Evolutionary conservation across 331 rosid genomes (phyloP), one percentile per base, ranked within the genome.

Genomic region (Spiraea crenata): DNA sequence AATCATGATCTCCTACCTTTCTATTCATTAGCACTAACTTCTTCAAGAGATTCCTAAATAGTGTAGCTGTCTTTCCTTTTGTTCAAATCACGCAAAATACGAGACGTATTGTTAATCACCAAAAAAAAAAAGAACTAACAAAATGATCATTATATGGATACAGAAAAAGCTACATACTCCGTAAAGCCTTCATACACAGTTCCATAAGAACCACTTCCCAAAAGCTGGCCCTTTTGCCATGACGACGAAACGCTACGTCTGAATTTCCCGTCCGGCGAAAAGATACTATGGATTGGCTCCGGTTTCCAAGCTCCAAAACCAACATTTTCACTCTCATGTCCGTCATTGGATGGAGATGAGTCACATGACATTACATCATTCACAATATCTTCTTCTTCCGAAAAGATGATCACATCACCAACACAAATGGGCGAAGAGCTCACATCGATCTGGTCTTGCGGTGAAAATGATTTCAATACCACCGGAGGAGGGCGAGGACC

Each of bases 191-290:
- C 95, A 58, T 83, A 88, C 37, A 88, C 95, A 5, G 86, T 82
- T 40, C 95, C 91, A 65, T 78, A 86, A 0, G 95, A 86, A 17
- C 95, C 91, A 56, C 84, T 85, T 72, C 91, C 95, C 62, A 88
- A 68, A 45, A 84, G 16, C 8, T 77, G 83, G 57, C 95, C 95
- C 65, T 84, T 88, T 56, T 88, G 89, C 95, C 95, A 88, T 4
- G 95, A 85, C 11, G 68, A 47, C 1, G 83, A 71, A 77, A 88
- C 77, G 41, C 79, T 57, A 9, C 81, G 78, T 58, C 73, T 63
- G 42, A 83, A 71, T 72, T 69, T 76, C 7, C 71, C 89, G 47
- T 60, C 61, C 5, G 83, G 85, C 0, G 86, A 84, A 31, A 69
- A 70, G 6, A 56, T 38, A 52, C 67, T 74, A 39, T 57, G 59